Base-by-base conservation (phyloP, 805 yeast species). In the Wickerhamia fluorescens region DNA sequence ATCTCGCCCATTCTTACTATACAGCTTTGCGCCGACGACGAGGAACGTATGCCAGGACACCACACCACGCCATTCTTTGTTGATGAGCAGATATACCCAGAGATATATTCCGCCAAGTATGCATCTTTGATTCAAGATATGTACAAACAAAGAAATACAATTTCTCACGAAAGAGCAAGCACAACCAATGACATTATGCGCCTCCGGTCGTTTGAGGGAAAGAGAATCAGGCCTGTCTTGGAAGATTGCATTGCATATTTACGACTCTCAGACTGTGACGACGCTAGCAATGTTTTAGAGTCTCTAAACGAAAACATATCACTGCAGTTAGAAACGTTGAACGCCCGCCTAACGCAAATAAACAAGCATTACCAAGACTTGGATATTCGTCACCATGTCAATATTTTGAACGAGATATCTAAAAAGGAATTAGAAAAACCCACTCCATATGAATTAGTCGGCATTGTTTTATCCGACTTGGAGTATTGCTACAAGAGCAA, bases 151-250 rank as follows among this genome's bases (percentile, higher is more conserved):
- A 34, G 42, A 13, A 38, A 40, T 6, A 40, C 41, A 11, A 22
- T 47, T 8, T 22, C 28, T 10, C 25, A 35, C 18, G 40, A 40
- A 5, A 46, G 57, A 23, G 38, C 35, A 6, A 35, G 34, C 16
- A 30, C 48, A 8, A 44, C 51, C 19, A 43, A 45, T 15, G 41
- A 49, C 20, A 43, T 61, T 15, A 51, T 61, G 58, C 38, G 41
- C 5, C 35, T 50, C 24, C 60, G 45, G 36, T 51, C 61, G 16
- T 62, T 61, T 34, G 65, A 59, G 37, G 70, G 70, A 1, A 61
- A 61, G 38, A 45, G 47, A 13, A 47, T 62, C 14, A 50, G 44
- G 21, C 36, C 40, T 1, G 40, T 62, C 15, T 36, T 63, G 16
- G 36, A 36, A 16, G 46, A 45, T 8, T 32, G 58, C 2, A 39